phyloP scores from a whole-genome alignment of 768 basidiomycete genomes.

The Obba rivulosa region DNA sequence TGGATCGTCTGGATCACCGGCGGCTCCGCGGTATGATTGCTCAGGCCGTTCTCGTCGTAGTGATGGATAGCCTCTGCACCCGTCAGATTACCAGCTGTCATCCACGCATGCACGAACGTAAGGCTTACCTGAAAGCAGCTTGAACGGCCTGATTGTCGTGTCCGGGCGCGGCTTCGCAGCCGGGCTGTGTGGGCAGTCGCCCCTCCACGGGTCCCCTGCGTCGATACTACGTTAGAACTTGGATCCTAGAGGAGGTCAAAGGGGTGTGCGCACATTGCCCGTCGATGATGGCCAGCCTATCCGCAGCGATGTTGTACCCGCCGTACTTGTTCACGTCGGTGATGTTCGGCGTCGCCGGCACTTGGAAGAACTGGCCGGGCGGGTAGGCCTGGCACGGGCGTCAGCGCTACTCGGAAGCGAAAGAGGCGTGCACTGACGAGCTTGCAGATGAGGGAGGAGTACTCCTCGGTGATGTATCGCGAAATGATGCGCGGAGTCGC shows the following conservation, averaged over 20 bases:
- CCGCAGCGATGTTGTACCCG: slow-evolving; percentile 72
- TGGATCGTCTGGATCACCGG: slow-evolving; percentile 76
- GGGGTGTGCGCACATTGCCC: slow-evolving; percentile 56
- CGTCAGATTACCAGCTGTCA: not conserved
- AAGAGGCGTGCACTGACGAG: slow-evolving; percentile 20
- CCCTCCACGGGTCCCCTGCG: slow-evolving; percentile 85
- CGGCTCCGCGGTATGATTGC: slow-evolving; percentile 60
- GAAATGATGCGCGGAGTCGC: slow-evolving; percentile 72
- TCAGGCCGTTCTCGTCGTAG: slow-evolving; percentile 71
- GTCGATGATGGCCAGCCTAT: slow-evolving; percentile 83
- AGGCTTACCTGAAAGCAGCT: slow-evolving; percentile 70
- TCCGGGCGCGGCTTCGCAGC: slow-evolving; percentile 64
- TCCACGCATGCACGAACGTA: not conserved
- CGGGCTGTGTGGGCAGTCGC: slow-evolving; percentile 74
- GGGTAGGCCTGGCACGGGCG: slow-evolving; percentile 54
- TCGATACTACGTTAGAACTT: not conserved
- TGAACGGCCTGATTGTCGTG: slow-evolving; percentile 73
- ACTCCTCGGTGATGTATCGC: slow-evolving; percentile 58
- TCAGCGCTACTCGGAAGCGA: no score
- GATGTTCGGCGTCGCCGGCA: slow-evolving; percentile 73
- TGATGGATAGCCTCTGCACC: slow-evolving; percentile 54
- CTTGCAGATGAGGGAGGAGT: slow-evolving; percentile 65
- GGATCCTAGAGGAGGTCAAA: not conserved
- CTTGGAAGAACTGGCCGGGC: slow-evolving; percentile 65
- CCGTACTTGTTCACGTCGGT: slow-evolving; percentile 77